A percentile compares a stretch with the other conserved stretches of the same genome.
phyloP scores from a whole-genome alignment of 2,329 filamentous ascomycete genomes.

The Penicillium sp. region DNA sequence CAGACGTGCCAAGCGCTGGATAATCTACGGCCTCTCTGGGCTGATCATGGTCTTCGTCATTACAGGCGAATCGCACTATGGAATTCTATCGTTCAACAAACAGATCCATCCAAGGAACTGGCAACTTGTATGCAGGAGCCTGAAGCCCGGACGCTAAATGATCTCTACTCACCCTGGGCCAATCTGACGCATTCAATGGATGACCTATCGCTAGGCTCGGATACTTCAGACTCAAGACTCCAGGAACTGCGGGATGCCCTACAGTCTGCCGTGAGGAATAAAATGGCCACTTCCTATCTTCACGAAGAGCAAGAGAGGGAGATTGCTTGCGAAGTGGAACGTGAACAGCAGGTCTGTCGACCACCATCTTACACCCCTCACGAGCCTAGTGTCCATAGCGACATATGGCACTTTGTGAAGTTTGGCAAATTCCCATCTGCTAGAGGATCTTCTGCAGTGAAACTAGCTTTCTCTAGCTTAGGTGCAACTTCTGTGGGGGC shows the following conservation, averaged over 20 bases:
- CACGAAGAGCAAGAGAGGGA: slow-evolving; percentile 67
- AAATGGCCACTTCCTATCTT: too few species aligned
- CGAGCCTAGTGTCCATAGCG: slow-evolving; percentile 44
- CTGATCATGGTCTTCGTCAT: slow-evolving; percentile 56
- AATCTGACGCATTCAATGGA: neutral
- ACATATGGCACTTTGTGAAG: slow-evolving; percentile 44
- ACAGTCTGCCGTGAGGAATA: slow-evolving; percentile 27
- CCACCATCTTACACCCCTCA: slow-evolving; percentile 43
- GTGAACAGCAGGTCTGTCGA: slow-evolving; percentile 56
- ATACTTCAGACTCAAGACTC: slow-evolving; percentile 18
- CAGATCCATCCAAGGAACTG: neutral
- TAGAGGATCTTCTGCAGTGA: slow-evolving; percentile 29
- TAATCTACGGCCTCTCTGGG: slow-evolving; percentile 56
- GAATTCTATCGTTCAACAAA: slow-evolving; percentile 11
- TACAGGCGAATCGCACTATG: slow-evolving; percentile 43
- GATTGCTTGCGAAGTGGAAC: slow-evolving; percentile 61
- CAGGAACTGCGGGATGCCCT: neutral
- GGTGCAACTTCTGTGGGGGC: too few species aligned
- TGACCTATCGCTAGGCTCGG: neutral
- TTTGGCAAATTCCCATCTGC: slow-evolving; percentile 36
- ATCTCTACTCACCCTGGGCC: neutral
- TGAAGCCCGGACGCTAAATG: neutral
- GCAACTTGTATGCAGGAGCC: neutral
- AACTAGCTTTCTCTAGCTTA: slow-evolving; percentile 51
- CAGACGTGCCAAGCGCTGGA: slow-evolving; percentile 53